Evolutionary conservation across 2,329 filamentous ascomycete genomes (phyloP).

Genomic region (Beauveria medogensis): DNA sequence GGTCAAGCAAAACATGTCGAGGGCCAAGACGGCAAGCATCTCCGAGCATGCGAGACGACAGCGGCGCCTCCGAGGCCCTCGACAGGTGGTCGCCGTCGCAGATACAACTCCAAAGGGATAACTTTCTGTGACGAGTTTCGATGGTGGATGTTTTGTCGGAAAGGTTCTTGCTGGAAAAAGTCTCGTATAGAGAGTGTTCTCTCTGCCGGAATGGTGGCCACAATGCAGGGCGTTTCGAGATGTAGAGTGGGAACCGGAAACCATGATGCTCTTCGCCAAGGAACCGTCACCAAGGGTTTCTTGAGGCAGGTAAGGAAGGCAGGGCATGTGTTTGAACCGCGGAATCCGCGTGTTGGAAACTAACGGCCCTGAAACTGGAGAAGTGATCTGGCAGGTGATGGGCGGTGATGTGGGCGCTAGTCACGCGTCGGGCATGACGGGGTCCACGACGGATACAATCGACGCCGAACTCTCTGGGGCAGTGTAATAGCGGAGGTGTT

Average conservation of each 20-base stretch:
- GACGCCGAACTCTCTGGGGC: no score
- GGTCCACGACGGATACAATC: no score
- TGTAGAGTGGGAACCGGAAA: background rate
- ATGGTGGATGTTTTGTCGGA: background rate
- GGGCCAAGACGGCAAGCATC: background rate
- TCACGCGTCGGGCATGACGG: background rate
- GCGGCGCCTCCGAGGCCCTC: background rate
- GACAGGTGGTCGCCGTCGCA: background rate
- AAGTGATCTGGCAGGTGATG: background rate
- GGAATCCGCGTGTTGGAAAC: background rate
- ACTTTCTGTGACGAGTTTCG: slow-evolving; percentile 7
- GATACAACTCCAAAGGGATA: background rate
- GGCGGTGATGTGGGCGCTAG: background rate
- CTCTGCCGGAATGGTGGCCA: background rate
- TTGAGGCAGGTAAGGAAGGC: no score
- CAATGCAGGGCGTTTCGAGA: slow-evolving; percentile 1
- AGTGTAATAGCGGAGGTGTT: no score
- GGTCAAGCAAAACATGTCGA: background rate
- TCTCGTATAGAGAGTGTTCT: background rate
- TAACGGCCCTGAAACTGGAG: background rate
- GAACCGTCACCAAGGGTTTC: no score
- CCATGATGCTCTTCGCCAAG: no score
- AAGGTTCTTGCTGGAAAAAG: background rate
- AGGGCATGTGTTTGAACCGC: background rate
- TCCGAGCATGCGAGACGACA: background rate